Evolutionary conservation across 2,329 filamentous ascomycete genomes (phyloP), one percentile per base, ranked within the genome.

Genomic region (Aspergillus udagawae): DNA sequence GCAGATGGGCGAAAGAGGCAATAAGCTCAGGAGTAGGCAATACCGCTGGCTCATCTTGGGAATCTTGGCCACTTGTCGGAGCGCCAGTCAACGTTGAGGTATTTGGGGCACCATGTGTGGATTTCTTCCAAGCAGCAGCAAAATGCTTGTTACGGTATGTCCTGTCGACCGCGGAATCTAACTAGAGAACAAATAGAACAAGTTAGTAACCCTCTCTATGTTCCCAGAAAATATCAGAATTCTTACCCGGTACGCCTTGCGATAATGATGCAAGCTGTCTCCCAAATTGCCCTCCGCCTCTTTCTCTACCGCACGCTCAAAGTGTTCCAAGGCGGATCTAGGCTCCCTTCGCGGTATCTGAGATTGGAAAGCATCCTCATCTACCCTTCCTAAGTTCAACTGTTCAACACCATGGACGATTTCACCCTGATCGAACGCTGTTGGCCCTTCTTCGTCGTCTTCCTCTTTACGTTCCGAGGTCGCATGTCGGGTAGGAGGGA

Each of bases 71-170:
- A 53, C 82, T 76, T 57, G 81, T 80, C 0, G 82, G 77, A 1
- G 83, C 79, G 23, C 82, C 81, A 7, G 71, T 69, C 23, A 3
- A 27, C 27, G 8, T 27, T 2, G 83, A 61, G 10, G 81, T 79
- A 70, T 82, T 83, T 8, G 80, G 77, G 7, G 78, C 75, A 59
- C 70, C 59, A 52, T 77, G 70, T 35, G 71, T 53, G 53, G 77
- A 50, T 54, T 68, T 75, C 68, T 83, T 86, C 60, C 81, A 75
- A 9, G 83, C 82, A 42, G 84, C 80, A 2, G 92, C 89, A 68
- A 94, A 97, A 75, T 97, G 87, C 77, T 97, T 97, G 68, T 91
- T 88, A 67, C 90, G 90, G 78, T 97, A 99, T 56, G 84, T 82
- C 67, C 90, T 85, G 72, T 99, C 92, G 53, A 99, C 93, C 14